A percentile compares a stretch with the other conserved stretches of the same genome.
phyloP scores from a whole-genome alignment of 108 stramenopile genomes.

The Nitzschia sp. region DNA sequence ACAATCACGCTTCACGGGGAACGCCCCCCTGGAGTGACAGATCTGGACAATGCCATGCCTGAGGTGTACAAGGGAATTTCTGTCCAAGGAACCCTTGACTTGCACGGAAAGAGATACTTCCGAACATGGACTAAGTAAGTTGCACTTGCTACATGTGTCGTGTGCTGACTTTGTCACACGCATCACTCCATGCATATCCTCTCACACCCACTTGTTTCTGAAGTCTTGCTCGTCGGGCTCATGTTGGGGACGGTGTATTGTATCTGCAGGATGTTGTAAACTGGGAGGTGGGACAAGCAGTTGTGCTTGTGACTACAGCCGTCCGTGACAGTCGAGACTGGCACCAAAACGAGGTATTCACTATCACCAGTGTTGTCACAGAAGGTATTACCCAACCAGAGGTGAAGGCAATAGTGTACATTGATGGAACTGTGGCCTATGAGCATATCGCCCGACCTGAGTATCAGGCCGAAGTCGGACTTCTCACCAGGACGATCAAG shows the following conservation, averaged over 20 bases:
- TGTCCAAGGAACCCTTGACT: constrained; percentile 30
- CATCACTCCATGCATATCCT: no score
- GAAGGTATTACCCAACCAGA: background rate
- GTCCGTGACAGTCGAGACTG: background rate
- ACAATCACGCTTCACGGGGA: constrained; percentile 25
- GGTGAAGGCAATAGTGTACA: background rate
- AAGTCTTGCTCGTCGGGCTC: constrained; percentile 34
- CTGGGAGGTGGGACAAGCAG: constrained; percentile 44
- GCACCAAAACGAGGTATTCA: background rate
- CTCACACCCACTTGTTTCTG: no score
- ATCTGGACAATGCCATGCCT: constrained; percentile 28
- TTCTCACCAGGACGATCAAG: constrained; percentile 45
- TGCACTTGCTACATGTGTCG: no score
- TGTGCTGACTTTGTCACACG: no score
- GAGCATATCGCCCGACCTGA: constrained; percentile 37
- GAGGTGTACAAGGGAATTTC: constrained; percentile 44
- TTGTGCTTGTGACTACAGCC: constrained; percentile 34
- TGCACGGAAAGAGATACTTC: background rate
- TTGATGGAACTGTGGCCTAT: constrained; percentile 22
- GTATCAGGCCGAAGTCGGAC: constrained; percentile 60
- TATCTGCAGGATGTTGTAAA: constrained; percentile 42
- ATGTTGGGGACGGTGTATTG: constrained; percentile 28
- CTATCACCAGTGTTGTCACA: background rate
- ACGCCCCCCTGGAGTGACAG: constrained; percentile 28
- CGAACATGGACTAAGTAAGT: background rate